Evolutionary conservation across 176 grass and related monocot genomes (phyloP), one percentile per base, ranked within the genome.

Genomic region (Bromus sterilis): DNA sequence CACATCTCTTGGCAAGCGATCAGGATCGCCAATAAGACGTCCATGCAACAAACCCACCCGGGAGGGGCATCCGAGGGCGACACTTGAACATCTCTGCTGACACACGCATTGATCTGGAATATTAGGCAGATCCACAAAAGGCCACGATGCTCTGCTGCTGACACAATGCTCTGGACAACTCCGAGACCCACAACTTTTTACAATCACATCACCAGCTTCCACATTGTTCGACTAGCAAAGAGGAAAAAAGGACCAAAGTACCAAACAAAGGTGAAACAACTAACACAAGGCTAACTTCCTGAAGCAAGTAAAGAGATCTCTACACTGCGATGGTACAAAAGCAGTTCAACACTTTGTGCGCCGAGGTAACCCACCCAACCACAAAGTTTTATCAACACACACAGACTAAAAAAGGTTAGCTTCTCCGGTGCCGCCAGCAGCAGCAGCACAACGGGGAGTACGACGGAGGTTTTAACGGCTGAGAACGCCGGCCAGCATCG

Each of bases 371-470:
- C 56, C 20, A 51, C 48, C 46, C 48, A 51, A 53, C 49, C 49
- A 79, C 39, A 63, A 74, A 57, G 66, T 66, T 78, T 56, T 78
- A 82, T 78, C 11, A 89, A 71, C 73, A 82, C 28, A 64, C 64
- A 71, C 61, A 28, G 37, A 2, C 12, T 7, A 61, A 6, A 61
- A 49, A 77, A 65, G 67, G 75, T 86, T 73, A 66, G 79, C 36
- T 65, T 66, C 56, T 75, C 64, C 56, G 1, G 78, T 5, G 72
- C 31, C 56, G 43, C 6, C 55, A 62, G 20, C 14, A 61, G 3
- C 15, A 9, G 4, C 61, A 24, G 12, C 46, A 60, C 31, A 41
- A 46, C 14, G 68, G 15, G n/a, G 76, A 74, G 36, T 73, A 31
- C 34, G 82, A 73, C 64, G 13, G 56, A 14, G 21, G 39, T 76